Conservation (phyloP, 2,329 filamentous ascomycete species). For the Scolecobasidium constrictum region DNA sequence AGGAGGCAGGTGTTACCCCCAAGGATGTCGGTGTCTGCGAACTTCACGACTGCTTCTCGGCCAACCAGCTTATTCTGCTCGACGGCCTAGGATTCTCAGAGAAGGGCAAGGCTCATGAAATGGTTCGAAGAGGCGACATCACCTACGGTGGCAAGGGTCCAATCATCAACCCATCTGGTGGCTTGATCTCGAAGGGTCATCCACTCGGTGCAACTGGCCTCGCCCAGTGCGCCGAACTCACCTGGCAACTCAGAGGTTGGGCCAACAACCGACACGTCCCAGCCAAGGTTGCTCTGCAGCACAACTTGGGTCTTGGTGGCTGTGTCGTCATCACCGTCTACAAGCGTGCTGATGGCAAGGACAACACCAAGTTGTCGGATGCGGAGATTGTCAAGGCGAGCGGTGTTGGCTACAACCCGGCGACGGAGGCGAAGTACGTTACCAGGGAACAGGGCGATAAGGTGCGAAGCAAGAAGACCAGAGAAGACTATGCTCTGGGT, state of each 20-base stretch:
- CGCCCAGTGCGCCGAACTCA: constrained; percentile 20
- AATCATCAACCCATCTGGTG: constrained; percentile 20
- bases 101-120: constrained; percentile 15
- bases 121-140: constrained; percentile 16
- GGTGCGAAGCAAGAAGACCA: constrained; percentile 5
- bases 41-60: constrained; percentile 21
- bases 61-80: constrained; percentile 18
- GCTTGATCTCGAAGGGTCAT: constrained; percentile 22
- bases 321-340: constrained; percentile 18
- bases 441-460: constrained; percentile 6
- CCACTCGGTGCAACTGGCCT: constrained; percentile 21
- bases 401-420: constrained; percentile 10
- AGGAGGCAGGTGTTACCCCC: constrained; percentile 14
- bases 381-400: constrained; percentile 7
- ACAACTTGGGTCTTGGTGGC: constrained; percentile 21
- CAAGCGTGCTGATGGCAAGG: constrained; percentile 15
- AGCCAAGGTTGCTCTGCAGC: constrained; percentile 16
- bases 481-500: background rate
- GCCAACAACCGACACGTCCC: constrained; percentile 17
- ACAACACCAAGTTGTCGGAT: background rate
- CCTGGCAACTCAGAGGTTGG: constrained; percentile 22
- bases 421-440: constrained; percentile 8
- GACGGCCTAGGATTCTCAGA: constrained; percentile 17
- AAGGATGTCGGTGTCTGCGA: constrained; percentile 17
- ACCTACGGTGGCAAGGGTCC: constrained; percentile 17